Percentiles rank a stretch among this genome's conserved stretches.
Conservation (phyloP, 1,139 yeast genomes). For the Insectozyma bohioensis region DNA sequence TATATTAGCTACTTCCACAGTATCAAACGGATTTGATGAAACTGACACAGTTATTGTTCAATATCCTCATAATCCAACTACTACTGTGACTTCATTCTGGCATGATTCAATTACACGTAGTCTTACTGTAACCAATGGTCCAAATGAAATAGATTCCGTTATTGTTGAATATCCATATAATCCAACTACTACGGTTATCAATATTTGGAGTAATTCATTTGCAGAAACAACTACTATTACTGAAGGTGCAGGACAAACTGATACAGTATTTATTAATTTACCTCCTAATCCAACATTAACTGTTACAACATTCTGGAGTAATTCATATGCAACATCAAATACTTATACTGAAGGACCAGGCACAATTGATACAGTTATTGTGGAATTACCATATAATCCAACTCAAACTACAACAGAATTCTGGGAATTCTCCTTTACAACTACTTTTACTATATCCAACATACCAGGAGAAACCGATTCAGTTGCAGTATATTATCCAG, state of each 20-base stretch:
- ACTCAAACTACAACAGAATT: constrained; percentile 15
- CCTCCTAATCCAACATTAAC: constrained; percentile 17
- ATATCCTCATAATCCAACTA: constrained; percentile 15
- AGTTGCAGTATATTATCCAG: constrained; percentile 18
- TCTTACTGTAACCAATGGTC: constrained; percentile 12
- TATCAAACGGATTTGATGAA: constrained; percentile 9
- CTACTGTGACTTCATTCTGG: constrained; percentile 14
- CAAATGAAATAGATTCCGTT: constrained; percentile 17
- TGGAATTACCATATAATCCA: constrained; percentile 17
- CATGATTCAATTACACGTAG: constrained; percentile 4
- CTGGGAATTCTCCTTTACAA: constrained; percentile 1
- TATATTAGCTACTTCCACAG: constrained; percentile 8
- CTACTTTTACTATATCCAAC: constrained; percentile 4
- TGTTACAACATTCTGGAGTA: constrained; percentile 14
- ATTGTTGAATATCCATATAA: constrained; percentile 15
- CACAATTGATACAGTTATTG: constrained; percentile 18
- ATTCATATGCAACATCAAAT: constrained; percentile 6
- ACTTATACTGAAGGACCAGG: constrained; percentile 12
- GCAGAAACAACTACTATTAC: constrained; percentile 13
- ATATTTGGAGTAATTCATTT: constrained; percentile 15
- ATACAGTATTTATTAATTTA: constrained; percentile 18
- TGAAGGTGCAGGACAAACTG: constrained; percentile 14
- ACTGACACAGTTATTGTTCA: constrained; percentile 15
- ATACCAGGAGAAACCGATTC: constrained; percentile 9
- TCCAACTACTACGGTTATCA: constrained; percentile 15